A percentile compares a stretch with the other conserved stretches of the same genome.
Evolutionary conservation across 352 stramenopile species (phyloP).

Genomic region (Phytophthora citricola): DNA sequence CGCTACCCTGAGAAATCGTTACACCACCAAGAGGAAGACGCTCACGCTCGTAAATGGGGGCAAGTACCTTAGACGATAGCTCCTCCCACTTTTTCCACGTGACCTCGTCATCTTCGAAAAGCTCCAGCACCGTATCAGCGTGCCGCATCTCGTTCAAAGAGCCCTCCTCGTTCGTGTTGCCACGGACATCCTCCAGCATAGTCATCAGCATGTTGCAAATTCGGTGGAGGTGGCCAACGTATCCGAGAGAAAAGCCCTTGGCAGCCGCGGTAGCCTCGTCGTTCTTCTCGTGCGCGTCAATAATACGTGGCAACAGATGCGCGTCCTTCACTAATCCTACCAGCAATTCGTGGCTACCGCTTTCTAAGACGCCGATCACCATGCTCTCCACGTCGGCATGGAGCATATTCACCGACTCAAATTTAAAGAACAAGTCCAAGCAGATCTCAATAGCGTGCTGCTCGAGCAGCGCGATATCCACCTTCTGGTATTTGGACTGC

Average conservation of each 20-base stretch:
- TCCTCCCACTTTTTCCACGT: conserved; percentile 86
- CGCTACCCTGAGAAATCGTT: conserved; percentile 52
- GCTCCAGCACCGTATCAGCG: conserved; percentile 78
- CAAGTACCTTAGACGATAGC: conserved; percentile 69
- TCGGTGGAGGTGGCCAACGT: conserved; percentile 81
- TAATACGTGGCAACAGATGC: conserved; percentile 69
- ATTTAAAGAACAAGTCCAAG: conserved; percentile 89
- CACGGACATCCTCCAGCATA: conserved; percentile 77
- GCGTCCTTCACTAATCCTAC: conserved; percentile 81
- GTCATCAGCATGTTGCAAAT: conserved; percentile 90
- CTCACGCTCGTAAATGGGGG: conserved; percentile 82
- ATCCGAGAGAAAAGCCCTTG: conserved; percentile 81
- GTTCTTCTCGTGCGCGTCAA: conserved; percentile 84
- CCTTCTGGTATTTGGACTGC: conserved; percentile 86
- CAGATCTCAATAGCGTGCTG: conserved; percentile 78
- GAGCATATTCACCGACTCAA: conserved; percentile 90
- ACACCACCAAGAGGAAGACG: conserved; percentile 78
- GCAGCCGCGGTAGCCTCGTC: conserved; percentile 60
- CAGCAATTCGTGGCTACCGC: conserved; percentile 75
- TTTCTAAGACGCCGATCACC: conserved; percentile 85
- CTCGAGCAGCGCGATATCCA: conserved; percentile 71
- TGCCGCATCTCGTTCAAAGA: conserved; percentile 89
- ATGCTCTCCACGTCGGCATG: conserved; percentile 89
- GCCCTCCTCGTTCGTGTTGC: conserved; percentile 61
- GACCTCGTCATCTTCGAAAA: conserved; percentile 79